phyloP scores from a whole-genome alignment of 78 protist genomes.

The Dictyostelium firmibasis region DNA sequence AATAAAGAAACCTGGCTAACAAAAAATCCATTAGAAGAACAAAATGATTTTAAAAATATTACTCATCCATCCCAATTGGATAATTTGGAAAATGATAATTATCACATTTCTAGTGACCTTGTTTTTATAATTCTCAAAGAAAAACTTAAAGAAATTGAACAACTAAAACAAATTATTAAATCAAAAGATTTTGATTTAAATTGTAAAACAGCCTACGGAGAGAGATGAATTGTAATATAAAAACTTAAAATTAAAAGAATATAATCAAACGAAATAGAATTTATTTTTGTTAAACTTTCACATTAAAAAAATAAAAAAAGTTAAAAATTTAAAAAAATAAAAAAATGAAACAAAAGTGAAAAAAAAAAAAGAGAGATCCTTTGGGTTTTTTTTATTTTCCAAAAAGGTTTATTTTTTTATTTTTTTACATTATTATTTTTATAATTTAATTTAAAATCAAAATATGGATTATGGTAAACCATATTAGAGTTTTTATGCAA shows the following conservation, averaged over 20 bases:
- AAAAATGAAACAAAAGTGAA: no score
- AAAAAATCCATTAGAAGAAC: not conserved
- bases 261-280: not conserved
- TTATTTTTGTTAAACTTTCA: not conserved
- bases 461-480: no score
- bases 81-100: not conserved
- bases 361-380: no score
- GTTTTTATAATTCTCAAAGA: not conserved
- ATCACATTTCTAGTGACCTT: not conserved
- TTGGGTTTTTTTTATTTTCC: no score
- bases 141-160: not conserved
- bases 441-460: no score
- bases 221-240: no score
- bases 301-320: no score
- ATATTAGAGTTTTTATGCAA: no score
- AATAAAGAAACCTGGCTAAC: not conserved
- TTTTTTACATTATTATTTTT: no score
- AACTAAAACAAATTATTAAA: not conserved
- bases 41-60: not conserved
- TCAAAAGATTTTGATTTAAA: not conserved
- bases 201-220: not conserved
- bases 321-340: no score
- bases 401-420: no score
- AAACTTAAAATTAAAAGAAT: no score
- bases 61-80: not conserved